Evolutionary conservation across 148 eudicot genomes (phyloP), one percentile per base, ranked within the genome.

Genomic region (Cornus suecica): DNA sequence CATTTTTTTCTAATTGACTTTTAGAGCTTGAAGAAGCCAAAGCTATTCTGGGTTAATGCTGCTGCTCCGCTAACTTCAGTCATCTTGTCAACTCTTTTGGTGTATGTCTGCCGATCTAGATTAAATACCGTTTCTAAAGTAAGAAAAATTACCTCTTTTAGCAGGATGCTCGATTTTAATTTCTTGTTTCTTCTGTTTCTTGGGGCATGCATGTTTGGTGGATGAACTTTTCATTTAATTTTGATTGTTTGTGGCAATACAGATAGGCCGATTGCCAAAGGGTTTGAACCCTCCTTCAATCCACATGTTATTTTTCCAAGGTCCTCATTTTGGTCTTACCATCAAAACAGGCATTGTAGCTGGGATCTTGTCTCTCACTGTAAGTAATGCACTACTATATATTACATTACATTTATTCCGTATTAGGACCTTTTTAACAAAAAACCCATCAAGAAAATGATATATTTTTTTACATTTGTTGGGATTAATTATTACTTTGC

Each of bases 11-110:
- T n/a, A n/a, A 28, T 48, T 28, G 23, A 22, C 68, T 23, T 61
- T 71, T 86, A 92, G 97, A 89, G 92, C 84, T 79, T 82, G 79
- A 83, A 66, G 73, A 88, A 80, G 64, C 92, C 91, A 4, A 88
- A 84, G 80, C 77, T 92, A 32, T 92, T 90, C 74, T 90, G 94
- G 94, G 32, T 92, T 76, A 88, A 94, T 52, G 94, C 97, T 78
- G 94, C 92, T 28, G 91, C 94, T 13, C 97, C 97, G 70, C 79
- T 92, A 31, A 74, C 81, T 68, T 92, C 97, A 2, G 94, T 92
- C 52, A 68, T 92, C 52, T 34, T 92, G 25, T 90, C 94, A 0
- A 92, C 94, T 30, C 62, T 92, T 65, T 61, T 92, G 34, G 90
- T 87, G 14, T 85, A 78, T 63, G 75, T 82, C 31, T 15, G 86